Evolutionary conservation across 208 protist species (phyloP).

Genomic region (Porcisia deanei): DNA sequence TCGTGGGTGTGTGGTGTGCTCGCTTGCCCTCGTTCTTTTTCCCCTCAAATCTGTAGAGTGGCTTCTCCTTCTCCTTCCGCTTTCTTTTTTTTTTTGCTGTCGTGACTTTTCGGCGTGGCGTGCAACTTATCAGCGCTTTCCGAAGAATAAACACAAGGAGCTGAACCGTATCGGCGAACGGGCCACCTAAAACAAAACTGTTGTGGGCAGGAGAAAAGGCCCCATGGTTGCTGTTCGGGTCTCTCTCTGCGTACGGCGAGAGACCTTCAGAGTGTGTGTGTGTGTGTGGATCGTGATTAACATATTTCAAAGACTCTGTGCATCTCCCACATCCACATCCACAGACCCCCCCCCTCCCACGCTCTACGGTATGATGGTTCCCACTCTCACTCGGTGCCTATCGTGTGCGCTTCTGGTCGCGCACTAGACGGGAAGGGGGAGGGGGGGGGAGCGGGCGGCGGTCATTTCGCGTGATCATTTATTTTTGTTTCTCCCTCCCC

Average conservation of each 20-base stretch:
- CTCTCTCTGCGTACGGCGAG: too few relatives aligned
- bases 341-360: too few relatives aligned
- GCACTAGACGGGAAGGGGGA: not conserved
- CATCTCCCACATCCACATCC: not conserved
- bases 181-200: not conserved
- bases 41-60: not conserved
- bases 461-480: not conserved
- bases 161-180: not conserved
- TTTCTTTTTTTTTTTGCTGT: not conserved
- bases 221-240: not conserved
- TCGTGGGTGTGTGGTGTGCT: not conserved
- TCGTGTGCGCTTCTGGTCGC: not conserved
- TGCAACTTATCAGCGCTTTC: not conserved
- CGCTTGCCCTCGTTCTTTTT: not conserved
- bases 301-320: not conserved
- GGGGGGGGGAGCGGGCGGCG: not conserved
- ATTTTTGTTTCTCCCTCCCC: not conserved
- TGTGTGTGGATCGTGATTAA: not conserved
- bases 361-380: not conserved
- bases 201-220: not conserved
- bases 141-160: not conserved
- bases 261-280: not conserved
- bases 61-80: not conserved
- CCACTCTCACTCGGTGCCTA: not conserved
- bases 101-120: not conserved